A percentile compares a stretch with the other conserved stretches of the same genome.
Evolutionary conservation across 345 rosid genomes (phyloP).

Genomic region (Pistacia integerrima): DNA sequence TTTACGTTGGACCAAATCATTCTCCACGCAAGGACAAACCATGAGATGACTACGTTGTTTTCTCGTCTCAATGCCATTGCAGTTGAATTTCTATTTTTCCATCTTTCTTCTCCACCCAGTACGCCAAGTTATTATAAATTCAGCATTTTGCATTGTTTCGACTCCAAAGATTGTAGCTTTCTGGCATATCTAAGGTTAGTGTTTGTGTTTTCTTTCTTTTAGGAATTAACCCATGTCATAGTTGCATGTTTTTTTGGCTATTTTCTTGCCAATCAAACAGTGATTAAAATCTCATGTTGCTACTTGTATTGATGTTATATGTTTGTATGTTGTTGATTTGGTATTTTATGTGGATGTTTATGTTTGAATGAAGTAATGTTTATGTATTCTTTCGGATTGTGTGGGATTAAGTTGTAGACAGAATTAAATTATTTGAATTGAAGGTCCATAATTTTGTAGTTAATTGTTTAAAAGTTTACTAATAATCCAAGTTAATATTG

Average conservation of each 20-base stretch:
- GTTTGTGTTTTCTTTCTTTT: background rate
- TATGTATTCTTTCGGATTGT: background rate
- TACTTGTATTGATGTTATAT: background rate
- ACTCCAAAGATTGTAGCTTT: background rate
- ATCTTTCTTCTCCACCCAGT: too few relatives aligned
- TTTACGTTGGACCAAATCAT: background rate
- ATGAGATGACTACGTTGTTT: background rate
- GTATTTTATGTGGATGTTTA: background rate
- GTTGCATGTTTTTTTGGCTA: background rate
- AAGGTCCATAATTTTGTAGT: too few relatives aligned
- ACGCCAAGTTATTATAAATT: too few relatives aligned
- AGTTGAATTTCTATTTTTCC: background rate
- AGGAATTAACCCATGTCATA: background rate
- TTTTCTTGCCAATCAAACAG: background rate
- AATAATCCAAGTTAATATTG: background rate
- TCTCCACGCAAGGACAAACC: background rate
- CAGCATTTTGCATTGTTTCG: background rate
- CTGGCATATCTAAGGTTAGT: background rate
- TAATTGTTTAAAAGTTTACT: too few relatives aligned
- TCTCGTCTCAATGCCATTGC: too few relatives aligned
- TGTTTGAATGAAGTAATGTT: background rate
- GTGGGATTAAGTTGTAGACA: background rate
- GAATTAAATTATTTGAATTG: background rate
- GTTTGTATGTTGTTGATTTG: background rate
- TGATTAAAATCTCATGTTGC: background rate